phyloP scores from a whole-genome alignment of 345 rosid genomes.

The Crucihimalaya himalaica region DNA sequence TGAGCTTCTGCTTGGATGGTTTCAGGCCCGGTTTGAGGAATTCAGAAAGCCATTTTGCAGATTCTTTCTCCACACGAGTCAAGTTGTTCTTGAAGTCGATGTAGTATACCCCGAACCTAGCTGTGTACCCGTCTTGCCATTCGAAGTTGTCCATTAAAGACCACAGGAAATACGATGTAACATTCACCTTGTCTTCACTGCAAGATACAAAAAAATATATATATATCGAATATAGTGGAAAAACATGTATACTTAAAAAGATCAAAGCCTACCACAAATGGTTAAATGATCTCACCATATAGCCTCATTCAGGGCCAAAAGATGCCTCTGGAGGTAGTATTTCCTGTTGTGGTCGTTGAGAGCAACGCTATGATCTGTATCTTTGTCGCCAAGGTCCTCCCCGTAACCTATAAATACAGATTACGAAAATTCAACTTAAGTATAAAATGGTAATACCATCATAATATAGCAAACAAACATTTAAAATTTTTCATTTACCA shows the following conservation, averaged over 20 bases:
- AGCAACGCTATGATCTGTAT: conserved; percentile 31
- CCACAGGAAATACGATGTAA: conserved; percentile 35
- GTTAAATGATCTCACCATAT: conserved; percentile 24
- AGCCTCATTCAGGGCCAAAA: conserved; percentile 26
- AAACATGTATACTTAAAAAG: neutral
- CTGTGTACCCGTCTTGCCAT: conserved; percentile 44
- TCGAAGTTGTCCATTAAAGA: conserved; percentile 42
- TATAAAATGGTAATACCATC: neutral
- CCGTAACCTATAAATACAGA: conserved; percentile 29
- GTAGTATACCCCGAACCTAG: conserved; percentile 39
- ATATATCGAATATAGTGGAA: neutral
- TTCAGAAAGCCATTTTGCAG: conserved; percentile 34
- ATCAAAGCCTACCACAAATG: neutral
- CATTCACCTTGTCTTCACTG: conserved; percentile 38
- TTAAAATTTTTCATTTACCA: conserved; percentile 30
- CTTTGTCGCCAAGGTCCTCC: conserved; percentile 39
- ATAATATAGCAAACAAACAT: neutral
- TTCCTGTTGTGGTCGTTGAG: conserved; percentile 42
- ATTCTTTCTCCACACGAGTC: conserved; percentile 39
- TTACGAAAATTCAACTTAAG: neutral
- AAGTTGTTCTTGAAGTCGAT: conserved; percentile 36
- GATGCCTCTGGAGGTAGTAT: conserved; percentile 39
- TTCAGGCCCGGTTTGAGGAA: conserved; percentile 32
- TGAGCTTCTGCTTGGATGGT: conserved; percentile 22
- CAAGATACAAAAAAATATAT: neutral